A percentile compares a stretch with the other conserved stretches of the same genome.
These are phyloP conservation scores for Cantharellus cinnabarinus DNA, from an alignment of 768 basidiomycete genomes.

Conservation along the genomic window DNA sequence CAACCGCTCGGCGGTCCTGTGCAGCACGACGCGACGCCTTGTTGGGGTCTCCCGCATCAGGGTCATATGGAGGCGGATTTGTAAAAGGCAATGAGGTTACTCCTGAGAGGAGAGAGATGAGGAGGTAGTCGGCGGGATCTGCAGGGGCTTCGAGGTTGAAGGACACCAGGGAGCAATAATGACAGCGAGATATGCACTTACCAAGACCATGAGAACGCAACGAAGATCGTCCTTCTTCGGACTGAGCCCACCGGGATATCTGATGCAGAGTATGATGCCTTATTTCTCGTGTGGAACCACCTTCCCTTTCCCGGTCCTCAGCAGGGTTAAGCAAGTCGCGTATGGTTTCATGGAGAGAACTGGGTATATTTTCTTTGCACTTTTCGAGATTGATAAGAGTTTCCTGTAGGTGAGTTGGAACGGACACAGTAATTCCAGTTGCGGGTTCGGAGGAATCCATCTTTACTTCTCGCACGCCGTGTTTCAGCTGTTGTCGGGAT, in stretches of 20 bases:
- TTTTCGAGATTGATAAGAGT: no score
- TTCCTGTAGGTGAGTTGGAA: no score
- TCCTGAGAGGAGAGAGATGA: conserved; percentile 60
- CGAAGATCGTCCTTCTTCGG: conserved; percentile 23
- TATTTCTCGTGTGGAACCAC: conserved; percentile 20
- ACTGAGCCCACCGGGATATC: conserved; percentile 51
- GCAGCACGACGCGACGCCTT: conserved; percentile 6
- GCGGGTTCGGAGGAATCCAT: no score
- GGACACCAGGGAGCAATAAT: not conserved
- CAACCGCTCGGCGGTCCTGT: conserved; percentile 46
- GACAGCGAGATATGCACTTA: not conserved
- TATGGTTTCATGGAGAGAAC: no score
- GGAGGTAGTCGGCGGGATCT: conserved; percentile 35
- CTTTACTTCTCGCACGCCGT: no score
- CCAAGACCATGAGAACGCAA: conserved; percentile 26
- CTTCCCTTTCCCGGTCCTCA: no score
- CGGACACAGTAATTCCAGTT: no score
- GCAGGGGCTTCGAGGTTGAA: not conserved
- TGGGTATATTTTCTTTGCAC: no score
- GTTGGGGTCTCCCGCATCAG: conserved; percentile 18
- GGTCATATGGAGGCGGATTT: conserved; percentile 34
- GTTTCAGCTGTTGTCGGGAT: no score
- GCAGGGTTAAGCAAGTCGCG: no score
- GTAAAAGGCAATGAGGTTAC: conserved; percentile 59
- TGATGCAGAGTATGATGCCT: conserved; percentile 38